Evolutionary conservation across 768 basidiomycete species (phyloP).

Genomic region (Mycena rosella): DNA sequence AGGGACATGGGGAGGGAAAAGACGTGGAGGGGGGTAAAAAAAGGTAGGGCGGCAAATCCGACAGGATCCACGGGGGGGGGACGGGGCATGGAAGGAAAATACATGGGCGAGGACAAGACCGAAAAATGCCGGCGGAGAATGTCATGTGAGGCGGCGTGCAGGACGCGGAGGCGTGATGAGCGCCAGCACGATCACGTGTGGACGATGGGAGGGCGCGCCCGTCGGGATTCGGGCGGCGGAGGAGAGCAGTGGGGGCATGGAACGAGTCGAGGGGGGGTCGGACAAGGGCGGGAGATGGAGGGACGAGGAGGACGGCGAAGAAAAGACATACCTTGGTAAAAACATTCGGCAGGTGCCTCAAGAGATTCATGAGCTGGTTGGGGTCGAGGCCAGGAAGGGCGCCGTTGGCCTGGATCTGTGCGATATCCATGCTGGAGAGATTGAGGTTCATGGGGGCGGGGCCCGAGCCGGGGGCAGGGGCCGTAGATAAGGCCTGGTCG

Average conservation of each 20-base stretch:
- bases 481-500: constrained; percentile 22
- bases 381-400: constrained; percentile 56
- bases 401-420: constrained; percentile 36
- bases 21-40: too few species aligned
- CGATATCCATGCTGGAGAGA: constrained; percentile 22
- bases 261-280: constrained; percentile 32
- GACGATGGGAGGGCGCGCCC: constrained; percentile 49
- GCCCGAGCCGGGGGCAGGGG: constrained; percentile 14
- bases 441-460: constrained; percentile 17
- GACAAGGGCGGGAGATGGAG: constrained; percentile 13
- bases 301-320: constrained; percentile 25
- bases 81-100: too few species aligned
- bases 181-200: constrained; percentile 40
- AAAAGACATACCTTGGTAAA: constrained; percentile 66
- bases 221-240: constrained; percentile 40
- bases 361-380: constrained; percentile 69
- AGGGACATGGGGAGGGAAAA: too few species aligned
- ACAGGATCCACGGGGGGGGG: too few species aligned
- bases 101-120: background rate
- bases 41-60: too few species aligned
- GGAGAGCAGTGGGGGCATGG: constrained; percentile 67
- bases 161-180: constrained; percentile 52
- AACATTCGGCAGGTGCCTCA: constrained; percentile 67
- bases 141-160: constrained; percentile 38
- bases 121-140: background rate